These are phyloP conservation scores for Sextonia rubra DNA, from an alignment of 164 flowering plant genomes.

Conservation along the genomic window DNA sequence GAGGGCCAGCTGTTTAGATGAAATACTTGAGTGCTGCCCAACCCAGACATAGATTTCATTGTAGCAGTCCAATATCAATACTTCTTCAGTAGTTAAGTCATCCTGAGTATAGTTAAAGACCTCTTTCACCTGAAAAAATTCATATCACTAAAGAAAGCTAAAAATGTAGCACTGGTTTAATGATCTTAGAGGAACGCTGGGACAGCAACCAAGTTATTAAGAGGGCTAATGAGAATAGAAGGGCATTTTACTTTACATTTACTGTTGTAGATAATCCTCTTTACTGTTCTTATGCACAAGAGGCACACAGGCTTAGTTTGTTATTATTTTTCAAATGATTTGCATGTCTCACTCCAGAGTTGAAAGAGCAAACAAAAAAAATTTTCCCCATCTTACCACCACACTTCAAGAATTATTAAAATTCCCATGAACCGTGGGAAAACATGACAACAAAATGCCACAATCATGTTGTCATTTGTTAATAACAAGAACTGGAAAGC, in stretches of 20 bases:
- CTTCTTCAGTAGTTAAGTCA: constrained; percentile 81
- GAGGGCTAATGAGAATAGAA: neutral
- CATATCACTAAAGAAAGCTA: neutral
- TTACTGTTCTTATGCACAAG: neutral
- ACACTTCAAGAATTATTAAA: neutral
- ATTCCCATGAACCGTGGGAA: neutral
- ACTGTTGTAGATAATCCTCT: neutral
- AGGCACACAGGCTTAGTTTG: neutral
- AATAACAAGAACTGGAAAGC: neutral
- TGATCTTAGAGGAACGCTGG: neutral
- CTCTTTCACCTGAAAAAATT: constrained; percentile 58
- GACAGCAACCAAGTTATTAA: neutral
- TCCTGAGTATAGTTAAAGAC: constrained; percentile 77
- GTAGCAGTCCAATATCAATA: constrained; percentile 61
- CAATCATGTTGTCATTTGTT: neutral
- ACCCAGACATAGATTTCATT: constrained; percentile 69
- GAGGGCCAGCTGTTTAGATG: constrained; percentile 43
- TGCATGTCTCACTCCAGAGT: neutral
- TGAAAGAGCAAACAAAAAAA: neutral
- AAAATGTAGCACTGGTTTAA: neutral
- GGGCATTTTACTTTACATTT: neutral
- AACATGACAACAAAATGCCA: neutral
- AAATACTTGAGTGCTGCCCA: constrained; percentile 45
- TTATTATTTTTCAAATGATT: no score
- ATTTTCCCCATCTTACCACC: neutral